phyloP scores from a whole-genome alignment of 495 filamentous ascomycete genomes.

The Lichina pygmaea region DNA sequence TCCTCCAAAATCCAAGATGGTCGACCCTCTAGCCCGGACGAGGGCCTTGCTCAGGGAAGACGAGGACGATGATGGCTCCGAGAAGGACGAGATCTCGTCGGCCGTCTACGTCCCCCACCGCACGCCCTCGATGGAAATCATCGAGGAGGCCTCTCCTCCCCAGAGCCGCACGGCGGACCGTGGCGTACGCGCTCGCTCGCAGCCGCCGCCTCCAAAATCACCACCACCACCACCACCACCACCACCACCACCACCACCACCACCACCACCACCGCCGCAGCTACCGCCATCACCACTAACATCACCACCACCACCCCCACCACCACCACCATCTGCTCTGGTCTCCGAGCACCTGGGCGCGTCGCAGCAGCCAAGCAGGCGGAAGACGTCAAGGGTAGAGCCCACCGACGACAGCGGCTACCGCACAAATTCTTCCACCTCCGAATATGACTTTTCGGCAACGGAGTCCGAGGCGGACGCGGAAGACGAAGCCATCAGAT shows the following conservation, averaged over 20 bases:
- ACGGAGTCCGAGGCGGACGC: conserved; percentile 33
- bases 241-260: no score
- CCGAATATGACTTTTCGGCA: conserved; percentile 6
- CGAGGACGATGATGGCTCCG: conserved; percentile 17
- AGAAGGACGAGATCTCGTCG: conserved; percentile 82
- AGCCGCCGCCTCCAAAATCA: not conserved
- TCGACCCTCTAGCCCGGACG: no score
- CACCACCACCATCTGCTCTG: no score
- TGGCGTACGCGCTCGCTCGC: no score
- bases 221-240: no score
- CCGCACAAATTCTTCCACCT: not conserved
- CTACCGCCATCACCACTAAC: not conserved
- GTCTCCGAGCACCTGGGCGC: no score
- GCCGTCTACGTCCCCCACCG: conserved; percentile 83
- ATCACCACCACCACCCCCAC: no score
- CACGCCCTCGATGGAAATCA: conserved; percentile 17
- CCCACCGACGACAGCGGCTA: not conserved
- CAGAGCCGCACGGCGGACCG: not conserved
- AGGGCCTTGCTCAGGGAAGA: not conserved
- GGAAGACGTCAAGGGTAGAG: not conserved
- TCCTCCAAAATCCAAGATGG: no score
- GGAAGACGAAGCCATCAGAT: conserved; percentile 24
- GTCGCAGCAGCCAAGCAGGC: no score
- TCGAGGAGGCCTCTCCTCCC: not conserved
- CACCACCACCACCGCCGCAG: not conserved